These are phyloP conservation scores for Lathyrus aphaca DNA, from an alignment of 306 rosid genomes.

Conservation along the genomic window DNA sequence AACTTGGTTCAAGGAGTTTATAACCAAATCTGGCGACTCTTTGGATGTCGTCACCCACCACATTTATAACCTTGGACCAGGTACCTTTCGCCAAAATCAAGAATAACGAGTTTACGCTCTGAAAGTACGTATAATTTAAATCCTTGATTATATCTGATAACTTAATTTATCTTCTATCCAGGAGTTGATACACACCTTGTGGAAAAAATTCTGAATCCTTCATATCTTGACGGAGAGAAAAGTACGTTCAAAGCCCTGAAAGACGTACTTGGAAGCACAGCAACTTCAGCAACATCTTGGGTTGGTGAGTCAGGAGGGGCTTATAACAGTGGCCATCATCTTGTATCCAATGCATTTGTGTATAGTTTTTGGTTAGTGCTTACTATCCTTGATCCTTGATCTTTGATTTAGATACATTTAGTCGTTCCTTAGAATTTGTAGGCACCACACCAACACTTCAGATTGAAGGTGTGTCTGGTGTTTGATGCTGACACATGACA, in stretches of 20 bases:
- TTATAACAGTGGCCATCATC: conserved; percentile 87
- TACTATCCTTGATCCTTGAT: background rate
- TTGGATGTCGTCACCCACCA: conserved; percentile 80
- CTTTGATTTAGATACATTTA: background rate
- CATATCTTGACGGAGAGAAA: conserved; percentile 63
- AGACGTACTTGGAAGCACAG: conserved; percentile 51
- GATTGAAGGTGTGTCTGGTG: background rate
- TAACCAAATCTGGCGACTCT: conserved; percentile 51
- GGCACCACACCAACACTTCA: background rate
- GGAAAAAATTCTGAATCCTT: conserved; percentile 74
- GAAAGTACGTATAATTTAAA: background rate
- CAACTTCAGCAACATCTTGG: conserved; percentile 76
- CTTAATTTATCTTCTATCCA: conserved; percentile 33
- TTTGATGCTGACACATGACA: background rate
- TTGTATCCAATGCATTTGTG: conserved; percentile 77
- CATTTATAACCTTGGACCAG: conserved; percentile 93
- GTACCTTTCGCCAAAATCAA: conserved; percentile 39
- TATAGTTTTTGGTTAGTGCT: conserved; percentile 82
- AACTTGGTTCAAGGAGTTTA: conserved; percentile 72
- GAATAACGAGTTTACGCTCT: background rate
- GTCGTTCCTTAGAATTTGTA: background rate
- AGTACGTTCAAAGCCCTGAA: conserved; percentile 63
- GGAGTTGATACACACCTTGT: conserved; percentile 79
- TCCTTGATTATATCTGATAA: conserved; percentile 10
- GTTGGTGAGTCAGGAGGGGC: conserved; percentile 99